A percentile compares a stretch with the other conserved stretches of the same genome.
These are phyloP conservation scores for Hypoxylon sp. DNA, from an alignment of 2,329 filamentous ascomycete species.

Conservation along the genomic window DNA sequence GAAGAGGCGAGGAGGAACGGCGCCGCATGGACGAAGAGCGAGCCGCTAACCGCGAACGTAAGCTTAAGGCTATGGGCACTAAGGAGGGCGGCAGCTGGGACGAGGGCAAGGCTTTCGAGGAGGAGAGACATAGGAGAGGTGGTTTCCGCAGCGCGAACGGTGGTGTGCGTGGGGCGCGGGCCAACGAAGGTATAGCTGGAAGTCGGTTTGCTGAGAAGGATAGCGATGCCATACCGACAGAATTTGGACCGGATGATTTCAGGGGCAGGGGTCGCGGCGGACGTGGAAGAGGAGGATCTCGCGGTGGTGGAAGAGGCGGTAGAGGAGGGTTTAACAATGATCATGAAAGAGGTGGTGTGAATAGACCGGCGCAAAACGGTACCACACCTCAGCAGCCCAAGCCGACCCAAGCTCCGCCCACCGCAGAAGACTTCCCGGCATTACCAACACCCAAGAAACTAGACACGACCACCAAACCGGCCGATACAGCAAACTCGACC, in stretches of 20 bases:
- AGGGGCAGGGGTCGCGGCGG: slow-evolving; percentile 54
- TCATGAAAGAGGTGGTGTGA: slow-evolving; percentile 38
- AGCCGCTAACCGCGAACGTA: slow-evolving; percentile 71
- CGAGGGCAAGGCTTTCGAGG: slow-evolving; percentile 66
- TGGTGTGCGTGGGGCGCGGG: slow-evolving; percentile 58
- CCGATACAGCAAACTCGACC: slow-evolving; percentile 36
- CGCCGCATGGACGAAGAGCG: slow-evolving; percentile 71
- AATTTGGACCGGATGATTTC: slow-evolving; percentile 54
- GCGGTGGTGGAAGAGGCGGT: slow-evolving; percentile 49
- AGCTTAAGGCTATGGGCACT: slow-evolving; percentile 70
- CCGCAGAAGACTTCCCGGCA: slow-evolving; percentile 59
- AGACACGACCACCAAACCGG: slow-evolving; percentile 47
- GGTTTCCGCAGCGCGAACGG: slow-evolving; percentile 60
- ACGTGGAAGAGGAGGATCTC: slow-evolving; percentile 50
- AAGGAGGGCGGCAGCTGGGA: slow-evolving; percentile 71
- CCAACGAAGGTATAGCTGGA: slow-evolving; percentile 55
- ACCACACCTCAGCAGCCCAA: slow-evolving; percentile 43
- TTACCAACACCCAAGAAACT: slow-evolving; percentile 54
- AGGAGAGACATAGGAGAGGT: slow-evolving; percentile 59
- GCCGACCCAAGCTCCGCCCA: slow-evolving; percentile 53
- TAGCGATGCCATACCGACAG: slow-evolving; percentile 48
- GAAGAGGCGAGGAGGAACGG: slow-evolving; percentile 67
- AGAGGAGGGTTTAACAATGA: slow-evolving; percentile 50
- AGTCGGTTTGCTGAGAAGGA: slow-evolving; percentile 61
- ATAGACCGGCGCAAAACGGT: slow-evolving; percentile 35